Conservation (phyloP, 495 filamentous ascomycete genomes). For the Bombardia bombarda region DNA sequence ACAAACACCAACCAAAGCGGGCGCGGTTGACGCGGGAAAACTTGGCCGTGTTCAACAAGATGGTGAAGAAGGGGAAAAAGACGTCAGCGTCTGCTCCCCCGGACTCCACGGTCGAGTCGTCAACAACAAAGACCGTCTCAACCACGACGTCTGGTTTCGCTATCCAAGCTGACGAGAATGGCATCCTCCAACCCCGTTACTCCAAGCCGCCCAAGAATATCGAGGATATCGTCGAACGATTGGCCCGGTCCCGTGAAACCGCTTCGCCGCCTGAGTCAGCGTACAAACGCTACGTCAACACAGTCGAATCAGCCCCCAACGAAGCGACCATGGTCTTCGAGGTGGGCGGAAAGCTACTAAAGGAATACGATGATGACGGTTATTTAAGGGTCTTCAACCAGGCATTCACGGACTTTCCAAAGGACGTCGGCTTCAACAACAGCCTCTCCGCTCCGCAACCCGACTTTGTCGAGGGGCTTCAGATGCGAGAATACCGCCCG, state of each 20-base stretch:
- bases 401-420: conserved; percentile 19
- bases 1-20: no score
- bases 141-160: conserved; percentile 19
- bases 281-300: conserved; percentile 12
- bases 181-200: conserved; percentile 11
- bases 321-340: conserved; percentile 17
- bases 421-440: conserved; percentile 22
- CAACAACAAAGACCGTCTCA: conserved; percentile 16
- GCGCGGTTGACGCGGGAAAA: no score
- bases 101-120: no score
- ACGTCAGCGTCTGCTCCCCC: no score
- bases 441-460: conserved; percentile 22
- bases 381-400: conserved; percentile 15
- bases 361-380: conserved; percentile 7
- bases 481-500: conserved; percentile 15
- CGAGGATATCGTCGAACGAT: conserved; percentile 12
- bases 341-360: conserved; percentile 7
- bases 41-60: no score
- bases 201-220: conserved; percentile 20
- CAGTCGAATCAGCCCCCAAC: conserved; percentile 9
- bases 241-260: conserved; percentile 11
- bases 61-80: no score
- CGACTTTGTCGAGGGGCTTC: conserved; percentile 20
- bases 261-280: conserved; percentile 17
- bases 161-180: conserved; percentile 17